Evolutionary conservation across 139 green algal genomes (phyloP).

Genomic region (Asterochloris erici): DNA sequence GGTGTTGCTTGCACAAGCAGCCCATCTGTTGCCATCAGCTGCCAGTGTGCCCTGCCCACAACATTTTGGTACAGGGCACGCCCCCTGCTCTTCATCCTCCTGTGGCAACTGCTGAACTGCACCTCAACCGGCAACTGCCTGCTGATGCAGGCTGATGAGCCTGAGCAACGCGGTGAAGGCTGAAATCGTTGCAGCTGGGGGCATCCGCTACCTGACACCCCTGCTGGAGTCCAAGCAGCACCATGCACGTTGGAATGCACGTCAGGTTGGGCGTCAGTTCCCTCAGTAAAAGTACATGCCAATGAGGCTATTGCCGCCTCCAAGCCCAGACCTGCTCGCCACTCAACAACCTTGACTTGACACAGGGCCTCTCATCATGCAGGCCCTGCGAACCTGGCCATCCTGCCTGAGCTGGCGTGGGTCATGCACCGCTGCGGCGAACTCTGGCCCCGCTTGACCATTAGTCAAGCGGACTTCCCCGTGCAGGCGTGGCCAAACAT

Average conservation of each 20-base stretch:
- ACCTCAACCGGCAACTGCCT: too few relatives aligned
- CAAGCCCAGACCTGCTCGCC: too few relatives aligned
- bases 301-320: not conserved
- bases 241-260: conserved; percentile 20
- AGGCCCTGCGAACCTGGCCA: conserved; percentile 16
- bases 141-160: conserved; percentile 3
- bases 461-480: too few relatives aligned
- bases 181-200: conserved; percentile 6
- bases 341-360: too few relatives aligned
- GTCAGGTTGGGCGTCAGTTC: not conserved
- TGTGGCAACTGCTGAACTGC: too few relatives aligned
- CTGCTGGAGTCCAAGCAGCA: conserved; percentile 7
- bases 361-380: not conserved
- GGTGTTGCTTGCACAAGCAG: too few relatives aligned
- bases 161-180: conserved; percentile 3
- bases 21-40: too few relatives aligned
- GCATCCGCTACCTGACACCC: conserved; percentile 16
- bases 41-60: too few relatives aligned
- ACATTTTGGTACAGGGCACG: too few relatives aligned
- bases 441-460: too few relatives aligned
- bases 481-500: too few relatives aligned
- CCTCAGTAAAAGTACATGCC: not conserved
- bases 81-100: too few relatives aligned
- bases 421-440: conserved; percentile 7
- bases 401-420: conserved; percentile 16